Conservation (phyloP, 2,329 filamentous ascomycete species). For the Fusarium sp. region DNA sequence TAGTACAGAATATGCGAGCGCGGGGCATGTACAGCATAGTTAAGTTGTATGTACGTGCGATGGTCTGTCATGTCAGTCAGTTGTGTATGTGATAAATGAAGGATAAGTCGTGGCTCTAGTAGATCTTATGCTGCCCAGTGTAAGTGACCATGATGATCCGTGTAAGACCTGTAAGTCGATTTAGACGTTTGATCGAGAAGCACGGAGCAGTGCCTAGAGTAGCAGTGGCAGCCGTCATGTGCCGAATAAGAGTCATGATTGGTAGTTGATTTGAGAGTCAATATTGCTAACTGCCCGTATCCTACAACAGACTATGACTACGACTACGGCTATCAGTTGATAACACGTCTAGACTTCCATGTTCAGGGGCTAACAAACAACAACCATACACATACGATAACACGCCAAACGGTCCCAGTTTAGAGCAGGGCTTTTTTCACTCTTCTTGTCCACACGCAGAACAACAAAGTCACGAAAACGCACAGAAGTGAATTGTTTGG, state of each 20-base stretch:
- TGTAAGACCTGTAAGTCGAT: slow-evolving; percentile 35
- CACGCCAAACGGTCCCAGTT: neutral
- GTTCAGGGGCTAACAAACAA: slow-evolving; percentile 27
- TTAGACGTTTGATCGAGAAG: slow-evolving; percentile 30
- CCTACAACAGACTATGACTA: neutral
- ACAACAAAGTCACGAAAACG: slow-evolving; percentile 18
- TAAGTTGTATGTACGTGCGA: neutral
- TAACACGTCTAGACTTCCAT: slow-evolving; percentile 2
- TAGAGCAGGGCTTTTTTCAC: slow-evolving; percentile 28
- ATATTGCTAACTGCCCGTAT: neutral
- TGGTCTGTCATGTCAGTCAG: neutral
- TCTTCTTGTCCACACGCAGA: slow-evolving; percentile 18
- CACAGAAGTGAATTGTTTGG: slow-evolving; percentile 15
- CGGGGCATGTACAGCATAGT: slow-evolving; percentile 30
- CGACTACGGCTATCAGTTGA: neutral
- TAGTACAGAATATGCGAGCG: slow-evolving; percentile 41
- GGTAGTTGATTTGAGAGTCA: slow-evolving; percentile 21
- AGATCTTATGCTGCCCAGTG: slow-evolving; percentile 1
- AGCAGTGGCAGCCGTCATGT: slow-evolving; percentile 22
- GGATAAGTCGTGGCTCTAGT: neutral
- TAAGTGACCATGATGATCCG: slow-evolving; percentile 19
- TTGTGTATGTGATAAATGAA: neutral
- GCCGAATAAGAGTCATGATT: slow-evolving; percentile 37
- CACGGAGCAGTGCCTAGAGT: slow-evolving; percentile 40
- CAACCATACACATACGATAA: slow-evolving; percentile 15